Base-by-base conservation (phyloP, 306 rosid genomes). In the Castanea crenata region DNA sequence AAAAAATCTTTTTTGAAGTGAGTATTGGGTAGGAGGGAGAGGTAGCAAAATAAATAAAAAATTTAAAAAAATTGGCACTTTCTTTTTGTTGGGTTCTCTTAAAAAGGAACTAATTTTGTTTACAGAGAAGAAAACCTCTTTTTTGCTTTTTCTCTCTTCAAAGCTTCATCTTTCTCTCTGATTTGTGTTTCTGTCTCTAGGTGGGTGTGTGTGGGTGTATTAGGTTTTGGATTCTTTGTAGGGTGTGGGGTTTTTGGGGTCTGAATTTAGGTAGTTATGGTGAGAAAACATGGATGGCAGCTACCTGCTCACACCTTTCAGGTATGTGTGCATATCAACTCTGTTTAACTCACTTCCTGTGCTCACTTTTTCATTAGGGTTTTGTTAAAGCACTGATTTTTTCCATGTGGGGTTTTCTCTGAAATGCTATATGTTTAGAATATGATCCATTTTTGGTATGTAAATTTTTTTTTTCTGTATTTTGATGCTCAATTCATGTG, bases 251-350 rank as follows among this genome's bases (percentile, higher is more conserved):
- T 56, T 81, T 65, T 65, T 23, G 64, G 64, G 59, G 79, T 80
- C 77, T 52, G 55, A 69, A 68, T 70, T 84, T 73, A 54, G 78
- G 62, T 65, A 83, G 89, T 74, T 63, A 92, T 94, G 99, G 97
- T 92, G 84, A 87, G 99, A 79, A 91, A 94, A 81, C 97, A 94
- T 84, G 99, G 99, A 71, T 94, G 99, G 99, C 97, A 94, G 63
- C 79, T 94, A 69, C 99, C 99, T 35, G 99, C 99, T 71, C 99
- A 94, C 84, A 92, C 99, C 69, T 94, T 94, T 82, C 99, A 94
- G 97, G 99, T 94, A 44, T 21, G 13, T 2, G 52, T 16, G 2
- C 44, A 0, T 23, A 35, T 19, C 27, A 68, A 68, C 23, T 69
- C 70, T 25, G 41, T 21, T 9, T 46, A 34, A 58, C 55, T 4